Percentiles rank a stretch among this genome's conserved stretches.
phyloP scores from a whole-genome alignment of 2,329 filamentous ascomycete genomes.

The Sphaerulina vaccinii region DNA sequence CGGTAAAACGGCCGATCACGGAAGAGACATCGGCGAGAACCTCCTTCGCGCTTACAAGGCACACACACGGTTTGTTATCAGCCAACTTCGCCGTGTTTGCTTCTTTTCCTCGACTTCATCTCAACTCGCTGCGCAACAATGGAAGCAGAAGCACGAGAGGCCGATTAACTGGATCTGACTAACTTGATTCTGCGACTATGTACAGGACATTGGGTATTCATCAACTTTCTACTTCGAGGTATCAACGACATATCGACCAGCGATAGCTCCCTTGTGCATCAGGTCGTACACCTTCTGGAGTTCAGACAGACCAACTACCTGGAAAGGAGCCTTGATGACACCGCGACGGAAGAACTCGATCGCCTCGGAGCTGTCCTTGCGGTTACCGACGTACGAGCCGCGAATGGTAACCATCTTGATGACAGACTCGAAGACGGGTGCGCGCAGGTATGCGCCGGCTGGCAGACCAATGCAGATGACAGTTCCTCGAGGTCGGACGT shows the following conservation, averaged over 20 bases:
- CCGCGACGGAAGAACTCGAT: conserved; percentile 85
- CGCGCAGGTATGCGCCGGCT: conserved; percentile 72
- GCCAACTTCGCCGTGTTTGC: no score
- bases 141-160: conserved; percentile 13
- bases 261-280: conserved; percentile 65
- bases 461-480: conserved; percentile 90
- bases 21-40: no score
- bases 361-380: conserved; percentile 82
- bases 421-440: conserved; percentile 86
- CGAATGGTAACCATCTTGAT: conserved; percentile 70
- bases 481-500: conserved; percentile 77
- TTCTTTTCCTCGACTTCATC: no score
- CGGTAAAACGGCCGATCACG: no score
- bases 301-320: conserved; percentile 77
- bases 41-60: no score
- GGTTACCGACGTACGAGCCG: conserved; percentile 91
- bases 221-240: conserved; percentile 56
- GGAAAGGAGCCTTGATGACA: conserved; percentile 82
- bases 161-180: not conserved
- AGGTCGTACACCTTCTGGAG: conserved; percentile 77
- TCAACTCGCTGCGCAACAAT: not conserved
- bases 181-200: conserved; percentile 11
- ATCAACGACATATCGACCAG: conserved; percentile 77
- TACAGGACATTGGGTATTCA: conserved; percentile 9
- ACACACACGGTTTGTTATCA: no score